phyloP scores from a whole-genome alignment of 345 rosid genomes.

The Passiflora organensis region DNA sequence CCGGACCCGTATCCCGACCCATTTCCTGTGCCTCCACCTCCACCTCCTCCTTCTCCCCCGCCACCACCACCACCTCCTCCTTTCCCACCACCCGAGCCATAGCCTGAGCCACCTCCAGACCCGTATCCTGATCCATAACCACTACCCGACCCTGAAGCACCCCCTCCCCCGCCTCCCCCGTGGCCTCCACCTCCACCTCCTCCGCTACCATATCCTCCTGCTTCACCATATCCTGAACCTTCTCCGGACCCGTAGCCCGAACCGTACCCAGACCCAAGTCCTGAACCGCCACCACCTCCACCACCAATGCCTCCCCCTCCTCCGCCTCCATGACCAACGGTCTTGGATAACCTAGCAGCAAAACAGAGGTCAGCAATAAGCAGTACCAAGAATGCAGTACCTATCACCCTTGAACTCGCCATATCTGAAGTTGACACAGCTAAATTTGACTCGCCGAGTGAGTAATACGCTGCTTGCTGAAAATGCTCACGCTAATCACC shows the following conservation, averaged over 20 bases:
- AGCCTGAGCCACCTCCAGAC: constrained; percentile 26
- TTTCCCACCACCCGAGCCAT: constrained; percentile 30
- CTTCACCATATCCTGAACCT: too few relatives aligned
- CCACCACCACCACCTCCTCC: constrained; percentile 3
- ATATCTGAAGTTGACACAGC: constrained; percentile 12
- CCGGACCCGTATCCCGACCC: constrained; percentile 25
- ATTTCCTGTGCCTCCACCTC: constrained; percentile 1
- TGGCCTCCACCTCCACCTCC: background rate
- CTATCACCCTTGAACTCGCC: constrained; percentile 26
- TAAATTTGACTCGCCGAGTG: background rate
- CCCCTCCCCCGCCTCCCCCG: constrained; percentile 1
- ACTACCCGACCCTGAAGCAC: constrained; percentile 5
- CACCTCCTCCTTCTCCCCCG: constrained; percentile 11
- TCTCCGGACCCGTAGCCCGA: constrained; percentile 10
- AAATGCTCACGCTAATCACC: constrained; percentile 7
- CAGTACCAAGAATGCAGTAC: constrained; percentile 37
- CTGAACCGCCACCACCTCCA: constrained; percentile 26
- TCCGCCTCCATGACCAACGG: constrained; percentile 31
- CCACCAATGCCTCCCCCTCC: constrained; percentile 40
- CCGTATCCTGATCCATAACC: constrained; percentile 24
- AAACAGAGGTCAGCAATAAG: constrained; percentile 37
- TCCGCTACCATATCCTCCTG: background rate
- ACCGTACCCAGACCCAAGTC: constrained; percentile 19
- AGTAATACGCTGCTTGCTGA: background rate
- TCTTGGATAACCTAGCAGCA: constrained; percentile 37